Evolutionary conservation across 805 yeast genomes (phyloP).

Genomic region (Schwanniomyces polymorphus): DNA sequence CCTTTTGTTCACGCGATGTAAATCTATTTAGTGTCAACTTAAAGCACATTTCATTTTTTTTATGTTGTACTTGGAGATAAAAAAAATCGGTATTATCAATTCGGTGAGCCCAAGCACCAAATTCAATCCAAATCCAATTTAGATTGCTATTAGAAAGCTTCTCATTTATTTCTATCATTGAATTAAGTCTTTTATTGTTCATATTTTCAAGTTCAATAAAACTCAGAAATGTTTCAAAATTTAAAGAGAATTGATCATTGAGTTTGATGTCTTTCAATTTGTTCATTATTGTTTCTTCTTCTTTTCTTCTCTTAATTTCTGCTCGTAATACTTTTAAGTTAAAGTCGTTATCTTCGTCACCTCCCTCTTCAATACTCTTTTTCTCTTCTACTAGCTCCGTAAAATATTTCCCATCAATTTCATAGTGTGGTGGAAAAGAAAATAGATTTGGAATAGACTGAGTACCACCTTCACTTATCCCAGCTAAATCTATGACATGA

Average conservation of each 20-base stretch:
- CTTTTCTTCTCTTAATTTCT: conserved; percentile 9
- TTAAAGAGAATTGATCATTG: conserved; percentile 17
- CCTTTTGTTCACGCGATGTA: conserved; percentile 11
- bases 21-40: conserved; percentile 10
- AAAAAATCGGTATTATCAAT: conserved; percentile 7
- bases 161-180: conserved; percentile 9
- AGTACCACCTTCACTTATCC: conserved; percentile 53
- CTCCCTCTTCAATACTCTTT: conserved; percentile 6
- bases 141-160: conserved; percentile 12
- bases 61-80: conserved; percentile 5
- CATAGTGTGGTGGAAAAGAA: conserved; percentile 22
- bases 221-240: conserved; percentile 39
- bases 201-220: conserved; percentile 25
- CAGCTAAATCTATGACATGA: conserved; percentile 77
- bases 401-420: conserved; percentile 27
- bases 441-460: conserved; percentile 56
- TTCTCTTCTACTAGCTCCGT: conserved; percentile 27
- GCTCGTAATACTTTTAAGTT: conserved; percentile 2
- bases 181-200: conserved; percentile 8
- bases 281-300: conserved; percentile 9
- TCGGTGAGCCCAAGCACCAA: conserved; percentile 30
- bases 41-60: conserved; percentile 7
- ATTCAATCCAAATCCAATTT: conserved; percentile 32
- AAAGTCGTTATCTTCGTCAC: conserved; percentile 6
- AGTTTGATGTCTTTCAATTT: conserved; percentile 10